Evolutionary conservation across 345 rosid species (phyloP).

Genomic region (Citrus inodora): DNA sequence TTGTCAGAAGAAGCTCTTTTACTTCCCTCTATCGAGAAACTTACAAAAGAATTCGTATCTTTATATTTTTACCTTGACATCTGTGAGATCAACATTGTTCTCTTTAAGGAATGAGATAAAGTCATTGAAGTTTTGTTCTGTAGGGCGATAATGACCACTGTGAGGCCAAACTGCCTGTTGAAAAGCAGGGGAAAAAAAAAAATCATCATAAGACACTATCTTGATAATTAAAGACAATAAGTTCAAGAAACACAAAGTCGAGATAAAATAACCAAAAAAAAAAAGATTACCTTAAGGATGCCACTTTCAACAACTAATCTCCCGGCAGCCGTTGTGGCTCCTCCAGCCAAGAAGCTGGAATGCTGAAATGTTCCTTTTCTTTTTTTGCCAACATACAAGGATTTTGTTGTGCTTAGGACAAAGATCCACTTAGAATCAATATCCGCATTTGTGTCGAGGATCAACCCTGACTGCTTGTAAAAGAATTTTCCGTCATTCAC

Average conservation of each 20-base stretch:
- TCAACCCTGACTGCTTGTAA: constrained; percentile 59
- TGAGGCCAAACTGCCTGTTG: constrained; percentile 94
- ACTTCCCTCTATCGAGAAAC: neutral
- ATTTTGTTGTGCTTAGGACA: constrained; percentile 75
- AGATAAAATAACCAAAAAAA: neutral
- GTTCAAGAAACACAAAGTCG: neutral
- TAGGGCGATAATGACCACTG: constrained; percentile 96
- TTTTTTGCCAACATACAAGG: constrained; percentile 71
- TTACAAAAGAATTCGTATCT: neutral
- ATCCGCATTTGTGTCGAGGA: constrained; percentile 49
- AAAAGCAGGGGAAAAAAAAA: neutral
- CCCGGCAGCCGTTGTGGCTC: constrained; percentile 83
- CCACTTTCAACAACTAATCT: constrained; percentile 65
- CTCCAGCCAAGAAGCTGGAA: constrained; percentile 95
- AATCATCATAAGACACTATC: constrained; percentile 10
- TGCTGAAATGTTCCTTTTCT: constrained; percentile 84
- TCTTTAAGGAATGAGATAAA: constrained; percentile 65
- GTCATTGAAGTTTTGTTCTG: constrained; percentile 75
- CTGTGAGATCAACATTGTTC: constrained; percentile 70
- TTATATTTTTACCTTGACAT: constrained; percentile 57
- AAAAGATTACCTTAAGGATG: constrained; percentile 44
- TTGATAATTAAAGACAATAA: neutral
- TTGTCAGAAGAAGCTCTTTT: constrained; percentile 10
- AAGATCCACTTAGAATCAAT: constrained; percentile 81
- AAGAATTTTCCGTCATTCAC: constrained; percentile 65